Evolutionary conservation across 1,284 basidiomycete genomes (phyloP).

Genomic region (Fomitopsis schrenkii): DNA sequence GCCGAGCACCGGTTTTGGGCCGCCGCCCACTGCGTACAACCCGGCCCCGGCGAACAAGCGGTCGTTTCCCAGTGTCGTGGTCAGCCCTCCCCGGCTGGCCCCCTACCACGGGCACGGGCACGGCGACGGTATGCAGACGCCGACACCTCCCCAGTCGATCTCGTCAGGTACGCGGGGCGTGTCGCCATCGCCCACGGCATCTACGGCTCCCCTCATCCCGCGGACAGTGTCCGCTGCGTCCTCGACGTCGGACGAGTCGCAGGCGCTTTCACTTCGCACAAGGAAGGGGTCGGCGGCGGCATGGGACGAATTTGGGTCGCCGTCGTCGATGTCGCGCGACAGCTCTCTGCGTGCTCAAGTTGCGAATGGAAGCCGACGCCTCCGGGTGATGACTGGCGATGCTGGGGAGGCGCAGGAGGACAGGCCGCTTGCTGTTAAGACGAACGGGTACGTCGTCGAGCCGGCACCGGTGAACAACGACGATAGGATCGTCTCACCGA

Average conservation of each 20-base stretch:
- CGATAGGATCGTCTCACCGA: neutral
- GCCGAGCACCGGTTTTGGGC: conserved; percentile 11
- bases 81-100: conserved; percentile 22
- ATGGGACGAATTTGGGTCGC: conserved; percentile 10
- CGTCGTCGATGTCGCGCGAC: neutral
- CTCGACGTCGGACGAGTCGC: neutral
- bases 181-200: conserved; percentile 8
- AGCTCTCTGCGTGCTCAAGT: neutral
- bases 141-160: conserved; percentile 11
- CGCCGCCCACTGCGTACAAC: conserved; percentile 22
- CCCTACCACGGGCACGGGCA: neutral
- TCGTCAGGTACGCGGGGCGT: conserved; percentile 9
- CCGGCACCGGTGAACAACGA: neutral
- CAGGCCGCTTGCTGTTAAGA: neutral
- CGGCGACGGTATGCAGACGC: neutral
- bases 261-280: neutral
- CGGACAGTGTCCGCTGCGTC: conserved; percentile 2
- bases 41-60: conserved; percentile 18
- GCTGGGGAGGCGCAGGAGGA: neutral
- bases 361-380: neutral
- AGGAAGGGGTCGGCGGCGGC: conserved; percentile 17
- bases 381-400: neutral
- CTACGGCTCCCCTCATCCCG: conserved; percentile 7
- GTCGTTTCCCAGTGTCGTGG: conserved; percentile 25
- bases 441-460: neutral